A percentile compares a stretch with the other conserved stretches of the same genome.
Conservation (phyloP, 1,139 yeast genomes). For the Ogataea hybrid region DNA sequence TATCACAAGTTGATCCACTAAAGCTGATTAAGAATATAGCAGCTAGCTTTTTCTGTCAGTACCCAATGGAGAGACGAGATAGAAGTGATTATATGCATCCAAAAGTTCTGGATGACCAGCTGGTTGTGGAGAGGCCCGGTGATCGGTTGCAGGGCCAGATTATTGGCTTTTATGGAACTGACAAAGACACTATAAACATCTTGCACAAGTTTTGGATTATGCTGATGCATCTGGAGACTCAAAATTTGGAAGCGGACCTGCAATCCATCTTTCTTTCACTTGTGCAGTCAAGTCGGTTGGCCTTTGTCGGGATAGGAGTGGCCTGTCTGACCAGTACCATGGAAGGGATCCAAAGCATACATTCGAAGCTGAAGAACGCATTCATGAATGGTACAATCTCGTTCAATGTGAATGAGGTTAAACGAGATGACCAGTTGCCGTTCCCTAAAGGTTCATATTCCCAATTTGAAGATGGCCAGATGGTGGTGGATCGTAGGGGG, state of each 20-base stretch:
- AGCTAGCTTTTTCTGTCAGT: not conserved
- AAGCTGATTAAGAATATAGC: not conserved
- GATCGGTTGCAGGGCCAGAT: not conserved
- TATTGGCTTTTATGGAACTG: not conserved
- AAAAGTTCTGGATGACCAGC: not conserved
- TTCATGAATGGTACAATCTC: not conserved
- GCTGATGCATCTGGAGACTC: not conserved
- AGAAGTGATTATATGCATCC: not conserved
- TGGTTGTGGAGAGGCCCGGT: not conserved
- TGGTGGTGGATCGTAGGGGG: not conserved
- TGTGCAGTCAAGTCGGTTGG: not conserved
- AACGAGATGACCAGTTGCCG: not conserved
- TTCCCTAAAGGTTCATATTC: not conserved
- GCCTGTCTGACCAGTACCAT: not conserved
- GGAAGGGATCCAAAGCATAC: not conserved
- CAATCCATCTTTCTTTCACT: not conserved
- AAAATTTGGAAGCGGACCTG: not conserved
- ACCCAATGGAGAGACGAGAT: not conserved
- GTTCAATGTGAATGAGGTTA: not conserved
- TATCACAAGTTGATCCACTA: not conserved
- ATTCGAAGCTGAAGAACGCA: not conserved
- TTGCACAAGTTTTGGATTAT: not conserved
- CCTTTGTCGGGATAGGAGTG: not conserved
- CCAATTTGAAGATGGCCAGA: not conserved
- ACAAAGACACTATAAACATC: not conserved